Conservation (phyloP, 345 rosid genomes). For the Sonneratia caseolaris region DNA sequence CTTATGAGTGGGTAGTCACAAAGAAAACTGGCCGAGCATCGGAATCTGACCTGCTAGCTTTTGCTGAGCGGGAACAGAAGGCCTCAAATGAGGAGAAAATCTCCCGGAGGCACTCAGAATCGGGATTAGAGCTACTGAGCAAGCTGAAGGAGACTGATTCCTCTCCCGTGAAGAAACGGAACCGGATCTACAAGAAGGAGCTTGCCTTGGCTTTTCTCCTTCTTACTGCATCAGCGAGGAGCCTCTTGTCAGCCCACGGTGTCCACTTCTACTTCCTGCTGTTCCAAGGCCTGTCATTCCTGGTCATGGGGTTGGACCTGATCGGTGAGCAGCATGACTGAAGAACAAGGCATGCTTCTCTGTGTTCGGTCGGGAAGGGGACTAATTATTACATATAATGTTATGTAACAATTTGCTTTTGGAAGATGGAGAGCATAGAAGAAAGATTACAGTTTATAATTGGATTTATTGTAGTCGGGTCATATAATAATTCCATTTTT, state of each 20-base stretch:
- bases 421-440: conserved; percentile 1
- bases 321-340: conserved; percentile 82
- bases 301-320: conserved; percentile 80
- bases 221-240: conserved; percentile 74
- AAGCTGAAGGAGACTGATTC: conserved; percentile 47
- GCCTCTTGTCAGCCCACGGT: conserved; percentile 74
- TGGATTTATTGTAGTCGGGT: conserved; percentile 2
- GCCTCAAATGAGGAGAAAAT: conserved; percentile 42
- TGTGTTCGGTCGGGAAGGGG: background rate
- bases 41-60: conserved; percentile 62
- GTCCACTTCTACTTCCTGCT: conserved; percentile 87
- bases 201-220: conserved; percentile 73
- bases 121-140: conserved; percentile 51
- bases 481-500: background rate
- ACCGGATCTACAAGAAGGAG: conserved; percentile 66
- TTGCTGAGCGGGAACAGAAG: conserved; percentile 62
- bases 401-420: conserved; percentile 3
- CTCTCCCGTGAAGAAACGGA: conserved; percentile 35
- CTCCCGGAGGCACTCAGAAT: conserved; percentile 55
- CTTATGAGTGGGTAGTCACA: conserved; percentile 86
- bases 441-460: conserved; percentile 3
- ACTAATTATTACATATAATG: background rate
- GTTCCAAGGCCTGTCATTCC: conserved; percentile 79
- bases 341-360: background rate
- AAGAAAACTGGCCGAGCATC: conserved; percentile 87